phyloP scores from a whole-genome alignment of 148 eudicot species.

The Fagopyrum tataricum region DNA sequence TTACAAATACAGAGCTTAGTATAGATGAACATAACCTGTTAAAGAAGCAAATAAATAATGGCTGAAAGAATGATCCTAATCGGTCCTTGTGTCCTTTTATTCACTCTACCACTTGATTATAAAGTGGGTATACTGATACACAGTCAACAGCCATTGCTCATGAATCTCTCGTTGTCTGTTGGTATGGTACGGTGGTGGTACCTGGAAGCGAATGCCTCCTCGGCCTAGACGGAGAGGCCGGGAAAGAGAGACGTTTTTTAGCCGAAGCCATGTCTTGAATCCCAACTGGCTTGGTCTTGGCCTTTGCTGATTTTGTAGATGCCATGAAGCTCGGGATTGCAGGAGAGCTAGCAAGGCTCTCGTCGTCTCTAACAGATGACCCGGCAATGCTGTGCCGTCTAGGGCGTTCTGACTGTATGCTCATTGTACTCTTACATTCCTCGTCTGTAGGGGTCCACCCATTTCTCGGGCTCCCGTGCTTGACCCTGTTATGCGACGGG shows the following conservation, averaged over 20 bases:
- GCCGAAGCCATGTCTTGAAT: slow-evolving; percentile 43
- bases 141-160: neutral
- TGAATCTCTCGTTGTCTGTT: neutral
- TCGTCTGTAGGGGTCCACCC: slow-evolving; percentile 26
- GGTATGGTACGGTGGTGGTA: no score
- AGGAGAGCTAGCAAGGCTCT: slow-evolving; percentile 70
- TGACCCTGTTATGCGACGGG: slow-evolving; percentile 26
- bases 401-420: slow-evolving; percentile 41
- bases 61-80: neutral
- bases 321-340: slow-evolving; percentile 86
- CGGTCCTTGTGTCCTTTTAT: neutral
- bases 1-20: neutral
- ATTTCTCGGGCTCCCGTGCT: slow-evolving; percentile 37
- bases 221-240: slow-evolving; percentile 58
- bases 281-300: slow-evolving; percentile 41
- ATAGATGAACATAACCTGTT: neutral
- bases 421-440: slow-evolving; percentile 43
- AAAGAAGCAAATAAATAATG: neutral
- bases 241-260: slow-evolving; percentile 60
- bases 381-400: slow-evolving; percentile 80
- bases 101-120: neutral
- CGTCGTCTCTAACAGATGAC: slow-evolving; percentile 72
- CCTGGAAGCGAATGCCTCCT: slow-evolving; percentile 29
- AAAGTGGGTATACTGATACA: neutral
- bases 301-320: slow-evolving; percentile 66